A percentile compares a stretch with the other conserved stretches of the same genome.
Conservation (phyloP, 345 rosid genomes). For the Mallotus nudiflorus region DNA sequence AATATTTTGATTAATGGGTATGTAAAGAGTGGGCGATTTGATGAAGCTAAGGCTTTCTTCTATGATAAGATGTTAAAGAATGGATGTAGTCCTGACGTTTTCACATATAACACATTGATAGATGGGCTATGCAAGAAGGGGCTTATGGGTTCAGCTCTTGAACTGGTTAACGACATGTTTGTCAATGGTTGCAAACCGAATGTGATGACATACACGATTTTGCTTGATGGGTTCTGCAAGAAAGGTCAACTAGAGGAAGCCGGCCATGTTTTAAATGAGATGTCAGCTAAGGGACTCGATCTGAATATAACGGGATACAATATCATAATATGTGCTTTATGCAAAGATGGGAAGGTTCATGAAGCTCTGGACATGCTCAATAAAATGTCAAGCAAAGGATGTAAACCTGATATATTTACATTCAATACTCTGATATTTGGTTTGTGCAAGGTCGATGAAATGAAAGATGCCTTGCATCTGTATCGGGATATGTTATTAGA, state of each 20-base stretch:
- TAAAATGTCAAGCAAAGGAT: conserved; percentile 76
- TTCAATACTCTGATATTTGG: conserved; percentile 76
- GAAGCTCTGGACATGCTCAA: conserved; percentile 54
- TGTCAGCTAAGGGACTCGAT: conserved; percentile 53
- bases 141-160: conserved; percentile 56
- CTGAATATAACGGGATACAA: conserved; percentile 81
- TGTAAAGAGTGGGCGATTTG: conserved; percentile 53
- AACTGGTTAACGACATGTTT: conserved; percentile 52
- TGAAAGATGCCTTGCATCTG: conserved; percentile 60
- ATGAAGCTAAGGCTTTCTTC: conserved; percentile 61
- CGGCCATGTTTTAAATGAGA: conserved; percentile 40
- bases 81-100: conserved; percentile 52
- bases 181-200: conserved; percentile 62
- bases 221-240: conserved; percentile 71
- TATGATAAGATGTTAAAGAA: conserved; percentile 35
- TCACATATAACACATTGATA: conserved; percentile 64
- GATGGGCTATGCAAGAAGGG: conserved; percentile 73
- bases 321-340: conserved; percentile 58
- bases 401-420: conserved; percentile 75
- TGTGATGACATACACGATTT: conserved; percentile 55
- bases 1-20: conserved; percentile 74
- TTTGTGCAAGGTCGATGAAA: conserved; percentile 55
- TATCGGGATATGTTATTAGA: conserved; percentile 67
- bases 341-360: conserved; percentile 50
- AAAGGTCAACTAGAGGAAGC: conserved; percentile 58